Percentiles rank a stretch among this genome's conserved stretches.
Conservation (phyloP, 129 eudicot species). For the Heracleum sosnowskyi region DNA sequence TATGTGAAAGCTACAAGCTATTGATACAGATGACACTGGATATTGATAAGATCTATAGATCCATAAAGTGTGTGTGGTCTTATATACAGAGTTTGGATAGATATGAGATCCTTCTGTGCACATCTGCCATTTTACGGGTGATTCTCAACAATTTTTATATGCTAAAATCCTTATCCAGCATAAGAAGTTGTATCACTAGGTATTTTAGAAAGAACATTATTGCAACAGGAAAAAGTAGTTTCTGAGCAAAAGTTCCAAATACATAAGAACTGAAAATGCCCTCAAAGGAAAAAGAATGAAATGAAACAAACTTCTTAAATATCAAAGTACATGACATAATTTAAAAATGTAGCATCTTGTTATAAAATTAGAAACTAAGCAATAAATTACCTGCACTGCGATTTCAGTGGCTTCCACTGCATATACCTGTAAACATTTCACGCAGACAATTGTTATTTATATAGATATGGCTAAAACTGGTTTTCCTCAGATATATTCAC, state of each 20-base stretch:
- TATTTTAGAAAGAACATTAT: background rate
- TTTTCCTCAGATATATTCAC: background rate
- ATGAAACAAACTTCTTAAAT: background rate
- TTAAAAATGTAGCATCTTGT: background rate
- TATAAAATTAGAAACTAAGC: background rate
- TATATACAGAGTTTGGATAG: background rate
- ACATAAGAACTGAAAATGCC: background rate
- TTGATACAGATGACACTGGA: background rate
- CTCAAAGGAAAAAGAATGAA: background rate
- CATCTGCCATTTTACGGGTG: background rate
- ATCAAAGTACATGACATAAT: background rate
- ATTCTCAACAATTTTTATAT: background rate
- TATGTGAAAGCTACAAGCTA: background rate
- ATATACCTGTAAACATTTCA: slow-evolving; percentile 53
- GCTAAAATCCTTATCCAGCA: background rate
- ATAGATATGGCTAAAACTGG: background rate
- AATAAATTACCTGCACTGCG: slow-evolving; percentile 64
- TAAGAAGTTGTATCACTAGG: background rate
- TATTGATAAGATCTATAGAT: background rate
- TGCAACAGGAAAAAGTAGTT: background rate
- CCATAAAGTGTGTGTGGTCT: background rate
- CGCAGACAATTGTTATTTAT: background rate
- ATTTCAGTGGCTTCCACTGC: slow-evolving; percentile 98
- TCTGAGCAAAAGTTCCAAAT: background rate
- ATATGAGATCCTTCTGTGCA: background rate